Conservation (phyloP, 2,329 filamentous ascomycete species). For the Fusarium secorum region DNA sequence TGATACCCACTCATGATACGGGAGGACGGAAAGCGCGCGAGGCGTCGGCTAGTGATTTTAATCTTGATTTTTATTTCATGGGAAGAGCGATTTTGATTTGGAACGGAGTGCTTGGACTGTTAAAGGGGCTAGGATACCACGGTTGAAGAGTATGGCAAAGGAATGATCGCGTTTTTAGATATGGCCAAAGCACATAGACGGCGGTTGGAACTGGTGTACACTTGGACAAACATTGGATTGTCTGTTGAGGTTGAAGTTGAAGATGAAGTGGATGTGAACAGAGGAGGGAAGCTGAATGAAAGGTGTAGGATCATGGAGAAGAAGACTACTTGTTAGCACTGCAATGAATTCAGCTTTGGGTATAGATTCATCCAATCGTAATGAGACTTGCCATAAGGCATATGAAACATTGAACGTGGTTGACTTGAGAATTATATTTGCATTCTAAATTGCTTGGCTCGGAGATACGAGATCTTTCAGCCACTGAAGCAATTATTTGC, state of each 20-base stretch:
- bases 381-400: slow-evolving; percentile 14
- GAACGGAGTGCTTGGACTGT: slow-evolving; percentile 24
- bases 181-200: slow-evolving; percentile 31
- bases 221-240: slow-evolving; percentile 9
- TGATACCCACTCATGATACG: slow-evolving; percentile 52
- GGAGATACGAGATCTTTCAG: neutral
- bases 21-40: slow-evolving; percentile 39
- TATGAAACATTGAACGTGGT: neutral
- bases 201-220: slow-evolving; percentile 22
- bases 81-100: slow-evolving; percentile 37
- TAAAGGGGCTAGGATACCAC: slow-evolving; percentile 13
- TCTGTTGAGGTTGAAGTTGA: neutral
- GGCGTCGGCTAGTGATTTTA: slow-evolving; percentile 38
- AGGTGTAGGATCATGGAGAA: slow-evolving; percentile 9
- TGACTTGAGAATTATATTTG: neutral
- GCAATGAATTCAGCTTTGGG: neutral
- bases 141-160: slow-evolving; percentile 17
- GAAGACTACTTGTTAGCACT: slow-evolving; percentile 4
- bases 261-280: neutral
- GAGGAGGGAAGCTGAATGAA: neutral
- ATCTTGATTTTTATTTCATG: slow-evolving; percentile 35
- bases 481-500: neutral
- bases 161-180: slow-evolving; percentile 25
- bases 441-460: neutral
- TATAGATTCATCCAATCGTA: slow-evolving; percentile 11